Evolutionary conservation across 2,329 filamentous ascomycete genomes (phyloP), one percentile per base, ranked within the genome.

Genomic region (Celoporthe dispersa): DNA sequence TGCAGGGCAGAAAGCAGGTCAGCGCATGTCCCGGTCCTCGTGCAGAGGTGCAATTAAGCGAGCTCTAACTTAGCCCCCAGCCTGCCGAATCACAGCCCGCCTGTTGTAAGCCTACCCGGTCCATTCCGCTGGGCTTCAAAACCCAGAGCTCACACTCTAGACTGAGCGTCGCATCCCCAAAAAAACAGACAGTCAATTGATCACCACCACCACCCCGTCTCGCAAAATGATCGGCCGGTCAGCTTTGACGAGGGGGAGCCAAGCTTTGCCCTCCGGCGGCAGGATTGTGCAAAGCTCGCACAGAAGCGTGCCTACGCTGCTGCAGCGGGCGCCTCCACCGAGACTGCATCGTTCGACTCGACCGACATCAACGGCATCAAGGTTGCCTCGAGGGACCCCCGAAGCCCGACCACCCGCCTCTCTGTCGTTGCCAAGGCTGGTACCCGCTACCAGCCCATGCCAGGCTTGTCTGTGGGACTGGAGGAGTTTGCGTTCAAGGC

Each of bases 401-500:
- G 92, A 73, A 93, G 94, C 73, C 93, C 94, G 75, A 97, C 95
- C 73, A 94, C 94, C 73, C 97, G 94, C 79, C 88, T 99, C 75
- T 94, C 94, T 69, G 83, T 99, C 74, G 93, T 99, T 80, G 90
- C 94, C 76, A 97, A 97, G 87, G 96, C 94, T 73, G 96, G 96
- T 78, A 97, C 95, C 74, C 88, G 96, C 82, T 98, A 95, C 83
- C 91, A 99, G 86, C 89, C 93, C 74, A 87, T 92, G 75, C 96
- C 96, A 73, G 96, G 96, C 75, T 88, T 98, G 81, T 92, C 95
- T 74, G 92, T 94, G 79, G 95, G 92, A 70, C 88, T 99, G 75
- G 92, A 96, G 85, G 92, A 94, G 81, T 99, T 97, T 85, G 95
- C 97, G 75, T 99, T 98, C 90, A 97, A 97, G 93, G 96, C 94